These are phyloP conservation scores for Coniochaeta ligniaria DNA, from an alignment of 2,329 filamentous ascomycete genomes.

Conservation along the genomic window DNA sequence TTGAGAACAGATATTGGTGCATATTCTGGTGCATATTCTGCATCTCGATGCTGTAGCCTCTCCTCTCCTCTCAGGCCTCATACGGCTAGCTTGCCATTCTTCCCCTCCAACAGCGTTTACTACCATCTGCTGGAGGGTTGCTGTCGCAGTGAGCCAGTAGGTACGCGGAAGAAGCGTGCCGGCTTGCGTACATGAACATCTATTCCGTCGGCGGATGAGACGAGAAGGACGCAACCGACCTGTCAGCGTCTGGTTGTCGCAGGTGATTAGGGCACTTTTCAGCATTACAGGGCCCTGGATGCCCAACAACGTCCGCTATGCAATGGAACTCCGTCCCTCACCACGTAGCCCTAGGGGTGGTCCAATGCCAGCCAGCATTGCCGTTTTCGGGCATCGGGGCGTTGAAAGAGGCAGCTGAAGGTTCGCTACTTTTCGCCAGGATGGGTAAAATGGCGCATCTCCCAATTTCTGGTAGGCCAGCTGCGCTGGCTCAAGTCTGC, in stretches of 20 bases:
- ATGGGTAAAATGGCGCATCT: constrained; percentile 4
- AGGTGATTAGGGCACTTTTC: background rate
- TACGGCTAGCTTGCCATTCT: background rate
- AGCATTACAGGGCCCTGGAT: background rate
- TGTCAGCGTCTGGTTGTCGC: background rate
- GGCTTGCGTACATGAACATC: background rate
- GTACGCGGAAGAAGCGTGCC: background rate
- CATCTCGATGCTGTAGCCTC: background rate
- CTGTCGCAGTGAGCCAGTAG: background rate
- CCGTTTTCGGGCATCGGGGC: constrained; percentile 21
- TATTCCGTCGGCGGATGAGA: background rate
- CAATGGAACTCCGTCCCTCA: background rate
- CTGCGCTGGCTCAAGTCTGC: background rate
- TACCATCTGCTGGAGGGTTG: background rate
- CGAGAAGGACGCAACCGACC: background rate
- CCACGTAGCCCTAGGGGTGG: background rate
- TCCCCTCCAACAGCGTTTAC: background rate
- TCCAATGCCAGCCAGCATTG: background rate
- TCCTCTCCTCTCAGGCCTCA: background rate
- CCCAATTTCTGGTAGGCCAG: background rate
- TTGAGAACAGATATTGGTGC: background rate
- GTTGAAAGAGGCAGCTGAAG: constrained; percentile 3
- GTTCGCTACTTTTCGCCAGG: constrained; percentile 4
- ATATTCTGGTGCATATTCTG: background rate
- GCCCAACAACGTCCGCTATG: background rate